Percentiles rank a stretch among this genome's conserved stretches.
phyloP scores from a whole-genome alignment of 2,329 filamentous ascomycete species.

The Aspergillus cejpii region DNA sequence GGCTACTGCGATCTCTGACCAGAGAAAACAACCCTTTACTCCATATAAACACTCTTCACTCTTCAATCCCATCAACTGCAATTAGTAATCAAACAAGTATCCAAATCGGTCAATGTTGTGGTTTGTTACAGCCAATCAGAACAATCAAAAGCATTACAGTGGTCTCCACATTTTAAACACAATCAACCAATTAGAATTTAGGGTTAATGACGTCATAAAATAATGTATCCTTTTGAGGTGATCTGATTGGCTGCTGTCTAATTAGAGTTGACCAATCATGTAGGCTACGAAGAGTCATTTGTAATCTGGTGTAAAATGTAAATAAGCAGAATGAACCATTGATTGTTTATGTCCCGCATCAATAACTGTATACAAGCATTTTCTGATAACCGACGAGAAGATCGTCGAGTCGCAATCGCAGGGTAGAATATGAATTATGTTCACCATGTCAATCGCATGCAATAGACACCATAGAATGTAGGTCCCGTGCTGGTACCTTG shows the following conservation, averaged over 20 bases:
- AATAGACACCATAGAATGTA: neutral
- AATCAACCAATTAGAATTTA: neutral
- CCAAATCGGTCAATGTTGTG: neutral
- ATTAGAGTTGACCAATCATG: neutral
- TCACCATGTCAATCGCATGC: neutral
- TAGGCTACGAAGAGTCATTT: too few species aligned
- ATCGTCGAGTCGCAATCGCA: too few species aligned
- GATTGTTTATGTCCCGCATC: too few species aligned
- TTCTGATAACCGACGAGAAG: too few species aligned
- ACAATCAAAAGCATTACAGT: neutral
- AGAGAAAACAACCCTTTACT: too few species aligned
- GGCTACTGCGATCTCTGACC: too few species aligned
- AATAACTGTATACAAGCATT: too few species aligned
- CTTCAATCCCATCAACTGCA: too few species aligned
- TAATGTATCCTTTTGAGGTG: neutral
- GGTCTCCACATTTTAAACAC: neutral
- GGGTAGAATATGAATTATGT: too few species aligned
- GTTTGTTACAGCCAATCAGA: neutral
- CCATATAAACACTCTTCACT: neutral
- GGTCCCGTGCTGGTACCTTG: too few species aligned
- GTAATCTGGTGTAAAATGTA: too few species aligned
- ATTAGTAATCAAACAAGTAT: neutral
- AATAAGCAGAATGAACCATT: too few species aligned
- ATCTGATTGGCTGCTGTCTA: neutral
- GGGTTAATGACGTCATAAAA: neutral